Evolutionary conservation across 1,284 basidiomycete genomes (phyloP).

Genomic region (Cutaneotrichosporon mucoides): DNA sequence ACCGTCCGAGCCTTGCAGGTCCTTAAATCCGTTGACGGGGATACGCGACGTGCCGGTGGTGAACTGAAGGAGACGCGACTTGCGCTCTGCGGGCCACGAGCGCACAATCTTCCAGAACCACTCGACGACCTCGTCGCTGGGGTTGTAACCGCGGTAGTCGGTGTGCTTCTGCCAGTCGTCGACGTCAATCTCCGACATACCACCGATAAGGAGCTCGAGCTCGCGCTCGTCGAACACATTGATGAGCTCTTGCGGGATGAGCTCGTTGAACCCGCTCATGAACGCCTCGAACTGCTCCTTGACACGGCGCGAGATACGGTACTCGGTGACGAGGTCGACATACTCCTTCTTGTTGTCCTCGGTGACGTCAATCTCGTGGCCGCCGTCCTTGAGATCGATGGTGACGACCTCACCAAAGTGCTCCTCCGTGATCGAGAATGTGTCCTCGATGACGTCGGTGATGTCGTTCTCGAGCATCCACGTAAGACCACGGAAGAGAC

Average conservation of each 20-base stretch:
- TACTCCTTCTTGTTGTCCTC: conserved; percentile 99
- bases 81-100: conserved; percentile 93
- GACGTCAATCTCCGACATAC: conserved; percentile 95
- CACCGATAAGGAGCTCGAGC: conserved; percentile 91
- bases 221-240: conserved; percentile 98
- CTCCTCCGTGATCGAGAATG: conserved; percentile 91
- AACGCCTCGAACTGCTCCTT: conserved; percentile 95
- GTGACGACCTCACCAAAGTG: conserved; percentile 96
- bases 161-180: conserved; percentile 62
- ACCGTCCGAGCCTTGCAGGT: conserved; percentile 94
- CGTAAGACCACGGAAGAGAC: conserved; percentile 81
- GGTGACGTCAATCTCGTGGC: conserved; percentile 79
- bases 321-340: conserved; percentile 88
- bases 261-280: conserved; percentile 90
- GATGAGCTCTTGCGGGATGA: conserved; percentile 91
- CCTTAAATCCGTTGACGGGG: conserved; percentile 99
- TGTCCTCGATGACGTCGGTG: conserved; percentile 88
- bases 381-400: conserved; percentile 84
- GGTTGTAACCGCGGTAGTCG: conserved; percentile 57
- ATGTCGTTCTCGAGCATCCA: conserved; percentile 99
- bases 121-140: conserved; percentile 83
- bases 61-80: conserved; percentile 90
- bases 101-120: conserved; percentile 99
- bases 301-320: conserved; percentile 88
- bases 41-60: conserved; percentile 96